These are phyloP conservation scores for Erodium texanum DNA, from an alignment of 441 rosid genomes.

Conservation along the genomic window DNA sequence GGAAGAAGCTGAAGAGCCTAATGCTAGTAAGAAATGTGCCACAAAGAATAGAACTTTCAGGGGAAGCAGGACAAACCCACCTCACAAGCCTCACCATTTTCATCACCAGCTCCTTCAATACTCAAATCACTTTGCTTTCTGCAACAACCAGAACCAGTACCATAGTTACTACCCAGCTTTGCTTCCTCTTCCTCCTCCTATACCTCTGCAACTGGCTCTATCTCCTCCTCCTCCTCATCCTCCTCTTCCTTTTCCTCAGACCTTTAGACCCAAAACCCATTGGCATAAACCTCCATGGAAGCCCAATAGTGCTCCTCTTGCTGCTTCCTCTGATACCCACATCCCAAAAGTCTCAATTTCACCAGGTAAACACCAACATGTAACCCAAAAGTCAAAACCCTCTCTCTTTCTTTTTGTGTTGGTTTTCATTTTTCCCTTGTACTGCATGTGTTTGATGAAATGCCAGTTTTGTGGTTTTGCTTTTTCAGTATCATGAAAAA, in stretches of 20 bases:
- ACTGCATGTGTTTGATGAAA: conserved; percentile 20
- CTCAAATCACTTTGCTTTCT: conserved; percentile 13
- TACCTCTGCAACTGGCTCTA: too few relatives aligned
- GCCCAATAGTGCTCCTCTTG: conserved; percentile 27
- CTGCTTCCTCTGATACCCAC: too few relatives aligned
- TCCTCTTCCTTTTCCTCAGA: conserved; percentile 38
- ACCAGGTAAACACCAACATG: conserved; percentile 34
- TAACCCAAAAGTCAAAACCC: conserved; percentile 2
- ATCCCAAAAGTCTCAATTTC: conserved; percentile 21
- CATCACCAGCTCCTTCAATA: conserved; percentile 23
- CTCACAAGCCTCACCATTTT: conserved; percentile 28
- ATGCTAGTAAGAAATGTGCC: conserved; percentile 39
- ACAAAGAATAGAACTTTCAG: conserved; percentile 28
- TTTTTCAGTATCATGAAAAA: conserved; percentile 9
- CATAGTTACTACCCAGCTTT: conserved; percentile 51
- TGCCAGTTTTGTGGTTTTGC: conserved; percentile 20
- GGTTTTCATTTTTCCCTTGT: not conserved
- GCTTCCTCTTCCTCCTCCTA: conserved; percentile 46
- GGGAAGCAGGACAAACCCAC: conserved; percentile 26
- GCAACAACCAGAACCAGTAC: conserved; percentile 15
- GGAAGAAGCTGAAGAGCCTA: conserved; percentile 61
- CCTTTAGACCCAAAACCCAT: conserved; percentile 45
- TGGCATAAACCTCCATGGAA: conserved; percentile 39
- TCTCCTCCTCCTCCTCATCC: conserved; percentile 11
- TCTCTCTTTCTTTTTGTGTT: conserved; percentile 2